Base-by-base conservation (phyloP, 2,329 filamentous ascomycete species). In the Macrophomina pseudophaseolina region DNA sequence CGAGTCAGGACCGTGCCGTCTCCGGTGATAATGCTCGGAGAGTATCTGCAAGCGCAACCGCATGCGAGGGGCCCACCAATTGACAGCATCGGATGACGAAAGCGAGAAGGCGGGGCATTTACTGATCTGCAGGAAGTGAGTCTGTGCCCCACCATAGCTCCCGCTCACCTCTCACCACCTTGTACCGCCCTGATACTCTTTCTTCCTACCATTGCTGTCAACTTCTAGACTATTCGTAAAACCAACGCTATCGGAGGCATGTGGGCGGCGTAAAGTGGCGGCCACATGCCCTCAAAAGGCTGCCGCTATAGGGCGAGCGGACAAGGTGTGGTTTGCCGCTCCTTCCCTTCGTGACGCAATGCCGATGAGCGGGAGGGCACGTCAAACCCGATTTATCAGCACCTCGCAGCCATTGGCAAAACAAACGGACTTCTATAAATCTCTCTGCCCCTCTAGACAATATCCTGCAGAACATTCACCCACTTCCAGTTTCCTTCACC, bases 331-430 rank as follows among this genome's bases (percentile, higher is more conserved):
- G 14, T 33, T 9, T 60, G 30, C 56, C 40, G 14, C 56, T 60
- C 56, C 16, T 60, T 28, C 32, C 52, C 56, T 35, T 16, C 28
- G 11, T 52, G 32, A 38, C 44, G 58, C 58, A 51, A 59, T 59
- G 3, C 28, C 54, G 23, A 30, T 32, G n/a, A 48, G 12, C 11
- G 11, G n/a, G 30, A 49, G 49, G 58, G n/a, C 16, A 60, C 56
- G 28, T 32, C 33, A 16, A 40, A 14, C 1, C 6, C 28, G 42
- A 63, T 53, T 64, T 64, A 44, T 53, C 48, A 64, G 60, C 48
- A 35, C 32, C 32, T 18, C 16, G n/a, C 8, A 40, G 42, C 59
- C 12, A 28, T 40, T 52, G n/a, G 12, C 12, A 11, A 9, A n/a
- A 5, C 32, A n/a, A 46, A 6, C 7, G 9, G 14, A 2, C 40